Base-by-base conservation (phyloP, 2,329 filamentous ascomycete genomes). In the Pseudocercospora eumusae region DNA sequence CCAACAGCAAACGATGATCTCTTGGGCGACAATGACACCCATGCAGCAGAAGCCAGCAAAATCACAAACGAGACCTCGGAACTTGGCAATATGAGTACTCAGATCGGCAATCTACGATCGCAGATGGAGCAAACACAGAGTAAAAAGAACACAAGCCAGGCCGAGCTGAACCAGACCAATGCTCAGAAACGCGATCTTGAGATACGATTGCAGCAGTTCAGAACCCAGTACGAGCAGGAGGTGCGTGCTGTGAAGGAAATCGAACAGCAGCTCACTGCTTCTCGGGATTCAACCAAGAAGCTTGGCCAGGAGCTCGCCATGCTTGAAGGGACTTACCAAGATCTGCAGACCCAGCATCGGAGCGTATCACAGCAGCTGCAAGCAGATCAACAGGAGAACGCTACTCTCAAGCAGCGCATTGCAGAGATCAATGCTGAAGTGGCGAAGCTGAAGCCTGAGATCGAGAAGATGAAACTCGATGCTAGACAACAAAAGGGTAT, bases 131-230 rank as follows among this genome's bases (percentile, higher is more conserved):
- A 93, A 69, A 89, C 96, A 1, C 92, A 96, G 74, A 86, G 83
- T 33, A 93, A 96, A 77, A 89, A 92, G 66, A 84, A 81, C 4
- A 85, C 86, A 1, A 89, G 90, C 0, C 92, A 97, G 75, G 88
- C 89, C 66, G 91, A 96, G 62, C 79, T 98, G 56, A 90, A 84
- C 64, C 91, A 93, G 72, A 88, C 90, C 31, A 91, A 84, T 56
- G 86, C 88, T 11, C 93, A 98, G 75, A 98, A 97, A 80, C 89
- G 90, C 70, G 93, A 96, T 73, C 93, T 99, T 68, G 95, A 99
- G 79, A 83, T 90, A 67, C 88, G 95, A 21, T 81, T 99, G 27
- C 86, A 91, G 4, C 93, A 97, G 73, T 88, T 97, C 61, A 88
- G 95, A 64, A 81, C 88, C 6, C 85, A 96, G 67, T 99, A 98